A percentile compares a stretch with the other conserved stretches of the same genome.
phyloP scores from a whole-genome alignment of 148 eudicot genomes.

The Diospyros lotus region DNA sequence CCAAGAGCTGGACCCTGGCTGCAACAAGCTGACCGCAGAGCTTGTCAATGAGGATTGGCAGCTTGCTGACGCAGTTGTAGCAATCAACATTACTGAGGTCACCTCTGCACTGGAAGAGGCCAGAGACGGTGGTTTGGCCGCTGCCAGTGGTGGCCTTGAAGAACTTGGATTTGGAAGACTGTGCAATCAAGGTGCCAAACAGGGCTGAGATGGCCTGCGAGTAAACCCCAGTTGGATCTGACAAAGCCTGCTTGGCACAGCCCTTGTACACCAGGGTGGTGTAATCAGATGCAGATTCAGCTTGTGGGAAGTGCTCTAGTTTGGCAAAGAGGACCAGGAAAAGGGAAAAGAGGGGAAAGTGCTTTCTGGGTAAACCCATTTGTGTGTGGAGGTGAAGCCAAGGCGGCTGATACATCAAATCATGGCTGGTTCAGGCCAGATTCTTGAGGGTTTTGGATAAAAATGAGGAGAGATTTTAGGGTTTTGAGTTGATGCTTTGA shows the following conservation, averaged over 20 bases:
- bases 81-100: constrained; percentile 68
- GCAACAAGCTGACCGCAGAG: constrained; percentile 72
- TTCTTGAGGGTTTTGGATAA: constrained; percentile 14
- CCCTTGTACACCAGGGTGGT: constrained; percentile 76
- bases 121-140: constrained; percentile 56
- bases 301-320: constrained; percentile 12
- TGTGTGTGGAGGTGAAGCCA: neutral
- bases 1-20: constrained; percentile 71
- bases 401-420: constrained; percentile 16
- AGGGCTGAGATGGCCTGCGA: constrained; percentile 65
- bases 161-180: constrained; percentile 70
- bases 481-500: constrained; percentile 11
- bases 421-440: constrained; percentile 18
- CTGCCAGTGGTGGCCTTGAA: constrained; percentile 61
- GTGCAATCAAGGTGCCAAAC: constrained; percentile 50
- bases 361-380: constrained; percentile 32
- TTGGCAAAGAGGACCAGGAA: constrained; percentile 16
- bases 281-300: constrained; percentile 48
- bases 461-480: constrained; percentile 18
- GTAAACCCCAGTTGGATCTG: constrained; percentile 82
- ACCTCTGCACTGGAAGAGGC: constrained; percentile 85
- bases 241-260: constrained; percentile 62
- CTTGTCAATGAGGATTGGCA: constrained; percentile 64
- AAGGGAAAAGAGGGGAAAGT: constrained; percentile 21
- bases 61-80: constrained; percentile 56